Conservation (phyloP, 768 basidiomycete species). For the Boletus reticuloceps region DNA sequence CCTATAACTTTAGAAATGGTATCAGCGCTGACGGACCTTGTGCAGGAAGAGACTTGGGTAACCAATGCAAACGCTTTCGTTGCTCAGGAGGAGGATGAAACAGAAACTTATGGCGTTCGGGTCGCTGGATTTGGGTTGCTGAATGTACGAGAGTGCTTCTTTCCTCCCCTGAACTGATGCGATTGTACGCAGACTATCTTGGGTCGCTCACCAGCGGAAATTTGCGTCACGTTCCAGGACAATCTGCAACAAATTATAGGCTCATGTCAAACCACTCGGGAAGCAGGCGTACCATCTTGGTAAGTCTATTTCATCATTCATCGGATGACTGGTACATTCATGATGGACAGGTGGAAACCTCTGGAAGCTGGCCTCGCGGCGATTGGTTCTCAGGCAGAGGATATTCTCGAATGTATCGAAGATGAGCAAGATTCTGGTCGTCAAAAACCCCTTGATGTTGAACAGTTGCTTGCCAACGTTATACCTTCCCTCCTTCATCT, state of each 20-base stretch:
- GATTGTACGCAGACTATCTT: conserved; percentile 48
- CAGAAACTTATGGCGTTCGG: conserved; percentile 75
- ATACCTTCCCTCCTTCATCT: conserved; percentile 74
- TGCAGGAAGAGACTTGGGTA: conserved; percentile 88
- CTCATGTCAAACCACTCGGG: conserved; percentile 53
- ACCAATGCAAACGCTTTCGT: conserved; percentile 90
- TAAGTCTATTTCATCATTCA: conserved; percentile 26
- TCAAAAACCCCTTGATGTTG: conserved; percentile 71
- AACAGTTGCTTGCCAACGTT: conserved; percentile 69
- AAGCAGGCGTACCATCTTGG: conserved; percentile 63
- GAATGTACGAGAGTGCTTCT: conserved; percentile 43
- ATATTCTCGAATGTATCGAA: conserved; percentile 72
- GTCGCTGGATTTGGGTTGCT: conserved; percentile 84
- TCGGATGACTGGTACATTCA: conserved; percentile 2
- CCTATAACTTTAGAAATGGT: not conserved
- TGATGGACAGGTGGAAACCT: conserved; percentile 75
- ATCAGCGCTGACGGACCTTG: not conserved
- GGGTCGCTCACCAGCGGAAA: conserved; percentile 50
- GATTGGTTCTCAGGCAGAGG: conserved; percentile 77
- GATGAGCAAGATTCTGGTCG: conserved; percentile 68
- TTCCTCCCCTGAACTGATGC: not conserved
- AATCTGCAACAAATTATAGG: conserved; percentile 54
- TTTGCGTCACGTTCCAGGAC: conserved; percentile 51
- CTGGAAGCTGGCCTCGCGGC: conserved; percentile 84
- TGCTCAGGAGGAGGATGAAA: conserved; percentile 92